Base-by-base conservation (phyloP, 192 early-diverging fungal genomes). In the Coemansia sp. region DNA sequence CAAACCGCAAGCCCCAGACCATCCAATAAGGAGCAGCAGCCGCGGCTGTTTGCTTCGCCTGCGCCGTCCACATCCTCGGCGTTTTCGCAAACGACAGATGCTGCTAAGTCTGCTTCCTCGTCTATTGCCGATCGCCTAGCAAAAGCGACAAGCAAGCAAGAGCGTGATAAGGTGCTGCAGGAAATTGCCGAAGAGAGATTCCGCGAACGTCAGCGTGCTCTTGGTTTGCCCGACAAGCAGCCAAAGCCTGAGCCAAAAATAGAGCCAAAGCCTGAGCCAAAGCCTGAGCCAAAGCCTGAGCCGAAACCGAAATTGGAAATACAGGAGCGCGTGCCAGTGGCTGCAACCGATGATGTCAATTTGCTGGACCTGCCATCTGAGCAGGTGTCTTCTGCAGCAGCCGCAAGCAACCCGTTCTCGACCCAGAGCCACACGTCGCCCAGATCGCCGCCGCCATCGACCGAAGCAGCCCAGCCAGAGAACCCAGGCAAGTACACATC, bases 181-280 rank as follows among this genome's bases (percentile, higher is more conserved):
- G 79, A 81, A 9, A 71, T 81, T 8, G 79, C 79, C 23, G 74
- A 76, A 48, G 74, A 81, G 51, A 65, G 74, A 7, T 76, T 81
- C 61, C 73, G 74, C 48, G 79, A 81, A 33, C 79, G 79, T 33
- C 69, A 75, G 51, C 69, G 63, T 5, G 74, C 72, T 0, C 43
- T 81, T 25, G 74, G 74, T 12, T 45, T 75, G 0, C 66, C 70
- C 2, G 77, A 78, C 13, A 65, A 64, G 2, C 48, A 53, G 30
- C 43, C 53, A 5, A 35, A 40, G 26, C 31, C 48, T 42, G 53
- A 65, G 37, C 60, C 43, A 13, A 35, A 35, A 10, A 10, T 35
- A 7, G 34, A 35, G 34, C 18, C 45, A 12, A 16, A 55, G 63
- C 33, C 37, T 26, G 51, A 64, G 37, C 63, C 63, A 6, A 63